Evolutionary conservation across 192 early-diverging fungal species (phyloP).

Genomic region (Coemansia sp.): DNA sequence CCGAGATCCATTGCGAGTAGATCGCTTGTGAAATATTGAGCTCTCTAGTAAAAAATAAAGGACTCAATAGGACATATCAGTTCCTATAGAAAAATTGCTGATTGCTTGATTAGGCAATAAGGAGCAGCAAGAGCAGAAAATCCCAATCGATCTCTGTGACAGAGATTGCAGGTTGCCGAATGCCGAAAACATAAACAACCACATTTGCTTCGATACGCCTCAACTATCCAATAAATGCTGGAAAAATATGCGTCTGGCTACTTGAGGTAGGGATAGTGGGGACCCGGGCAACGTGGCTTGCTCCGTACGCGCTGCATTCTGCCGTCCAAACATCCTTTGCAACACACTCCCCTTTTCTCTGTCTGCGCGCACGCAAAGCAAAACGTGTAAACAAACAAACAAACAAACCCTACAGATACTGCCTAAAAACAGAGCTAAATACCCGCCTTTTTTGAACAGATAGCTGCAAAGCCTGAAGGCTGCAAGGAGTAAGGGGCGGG

Average conservation of each 20-base stretch:
- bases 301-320: constrained; percentile 4
- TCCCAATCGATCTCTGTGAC: background rate
- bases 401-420: background rate
- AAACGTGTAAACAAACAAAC: background rate
- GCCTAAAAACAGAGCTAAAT: background rate
- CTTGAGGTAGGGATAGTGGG: constrained; percentile 5
- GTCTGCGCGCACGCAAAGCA: too few relatives aligned
- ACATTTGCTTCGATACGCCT: background rate
- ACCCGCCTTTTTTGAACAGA: background rate
- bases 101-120: background rate
- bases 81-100: too few relatives aligned
- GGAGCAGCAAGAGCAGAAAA: background rate
- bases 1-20: background rate
- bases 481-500: too few relatives aligned
- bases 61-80: too few relatives aligned
- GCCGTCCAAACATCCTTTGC: constrained; percentile 2
- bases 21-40: constrained; percentile 5
- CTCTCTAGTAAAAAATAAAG: too few relatives aligned
- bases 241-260: background rate
- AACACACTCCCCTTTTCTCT: background rate
- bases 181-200: background rate
- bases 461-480: background rate
- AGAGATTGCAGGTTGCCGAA: background rate
- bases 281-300: constrained; percentile 3
- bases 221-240: background rate